These are phyloP conservation scores for Phlegmacium glaucopus DNA, from an alignment of 768 basidiomycete species.

Conservation along the genomic window DNA sequence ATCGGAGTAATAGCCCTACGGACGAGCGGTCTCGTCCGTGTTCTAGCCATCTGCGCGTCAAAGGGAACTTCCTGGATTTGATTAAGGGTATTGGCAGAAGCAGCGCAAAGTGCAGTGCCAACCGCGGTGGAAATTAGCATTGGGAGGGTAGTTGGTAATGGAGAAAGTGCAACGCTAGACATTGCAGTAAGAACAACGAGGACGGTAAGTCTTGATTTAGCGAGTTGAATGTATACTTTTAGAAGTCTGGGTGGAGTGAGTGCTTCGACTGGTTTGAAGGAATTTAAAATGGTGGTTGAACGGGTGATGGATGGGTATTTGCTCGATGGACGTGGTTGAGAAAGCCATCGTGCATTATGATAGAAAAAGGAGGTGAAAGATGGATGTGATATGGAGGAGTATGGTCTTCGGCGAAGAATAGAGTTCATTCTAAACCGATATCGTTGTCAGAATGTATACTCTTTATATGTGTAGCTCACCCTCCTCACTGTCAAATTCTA, in stretches of 20 bases:
- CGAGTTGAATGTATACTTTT: conserved; percentile 73
- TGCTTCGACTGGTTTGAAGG: conserved; percentile 34
- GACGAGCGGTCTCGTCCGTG: conserved; percentile 83
- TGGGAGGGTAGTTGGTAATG: conserved; percentile 79
- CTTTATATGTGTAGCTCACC: no score
- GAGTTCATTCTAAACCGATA: no score
- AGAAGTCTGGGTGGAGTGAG: conserved; percentile 52
- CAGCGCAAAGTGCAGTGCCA: conserved; percentile 88
- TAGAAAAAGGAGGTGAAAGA: conserved; percentile 60
- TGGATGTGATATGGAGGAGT: conserved; percentile 14
- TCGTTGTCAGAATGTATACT: no score
- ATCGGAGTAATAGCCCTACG: conserved; percentile 78
- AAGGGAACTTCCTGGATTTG: conserved; percentile 93
- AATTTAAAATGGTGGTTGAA: conserved; percentile 14
- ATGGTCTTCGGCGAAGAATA: not conserved
- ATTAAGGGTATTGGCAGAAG: conserved; percentile 93
- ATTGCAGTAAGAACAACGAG: conserved; percentile 88
- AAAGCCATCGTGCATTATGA: conserved; percentile 54
- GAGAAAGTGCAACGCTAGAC: conserved; percentile 91
- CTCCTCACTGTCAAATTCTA: no score
- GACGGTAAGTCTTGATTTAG: conserved; percentile 80
- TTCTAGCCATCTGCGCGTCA: conserved; percentile 95
- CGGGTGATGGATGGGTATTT: conserved; percentile 7
- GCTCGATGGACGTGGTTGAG: conserved; percentile 3
- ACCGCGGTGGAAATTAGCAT: conserved; percentile 82